phyloP scores from a whole-genome alignment of 176 grass and related monocot genomes.

The Chloris gayana region DNA sequence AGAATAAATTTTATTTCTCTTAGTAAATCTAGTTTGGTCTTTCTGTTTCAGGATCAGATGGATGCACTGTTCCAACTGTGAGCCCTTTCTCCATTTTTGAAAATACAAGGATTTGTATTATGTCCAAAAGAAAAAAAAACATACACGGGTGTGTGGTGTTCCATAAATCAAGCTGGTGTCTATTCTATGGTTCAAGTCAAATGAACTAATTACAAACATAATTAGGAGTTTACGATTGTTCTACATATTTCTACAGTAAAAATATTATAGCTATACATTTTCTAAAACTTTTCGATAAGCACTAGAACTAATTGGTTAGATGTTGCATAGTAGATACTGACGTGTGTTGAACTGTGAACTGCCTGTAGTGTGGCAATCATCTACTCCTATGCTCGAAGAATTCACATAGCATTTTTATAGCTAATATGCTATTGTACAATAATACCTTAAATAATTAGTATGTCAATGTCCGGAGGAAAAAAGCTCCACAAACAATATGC shows the following conservation, averaged over 20 bases:
- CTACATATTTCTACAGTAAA: not conserved
- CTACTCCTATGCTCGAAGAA: not conserved
- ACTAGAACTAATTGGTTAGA: not conserved
- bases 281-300: not conserved
- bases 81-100: not conserved
- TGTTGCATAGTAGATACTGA: not conserved
- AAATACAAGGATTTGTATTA: slow-evolving; percentile 9
- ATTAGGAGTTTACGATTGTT: too few relatives aligned
- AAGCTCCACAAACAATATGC: not conserved
- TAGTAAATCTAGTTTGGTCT: not conserved
- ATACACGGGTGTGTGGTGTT: not conserved
- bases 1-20: not conserved
- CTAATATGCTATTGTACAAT: not conserved
- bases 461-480: not conserved
- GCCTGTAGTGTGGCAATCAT: not conserved
- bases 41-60: not conserved
- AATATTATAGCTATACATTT: not conserved
- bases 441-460: slow-evolving; percentile 9
- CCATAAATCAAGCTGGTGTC: not conserved
- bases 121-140: too few relatives aligned
- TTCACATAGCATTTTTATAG: not conserved
- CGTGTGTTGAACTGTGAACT: not conserved
- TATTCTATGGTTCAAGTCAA: not conserved
- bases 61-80: not conserved
- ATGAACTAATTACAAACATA: not conserved